Evolutionary conservation across 768 basidiomycete genomes (phyloP).

Genomic region (Saitozyma sp.): DNA sequence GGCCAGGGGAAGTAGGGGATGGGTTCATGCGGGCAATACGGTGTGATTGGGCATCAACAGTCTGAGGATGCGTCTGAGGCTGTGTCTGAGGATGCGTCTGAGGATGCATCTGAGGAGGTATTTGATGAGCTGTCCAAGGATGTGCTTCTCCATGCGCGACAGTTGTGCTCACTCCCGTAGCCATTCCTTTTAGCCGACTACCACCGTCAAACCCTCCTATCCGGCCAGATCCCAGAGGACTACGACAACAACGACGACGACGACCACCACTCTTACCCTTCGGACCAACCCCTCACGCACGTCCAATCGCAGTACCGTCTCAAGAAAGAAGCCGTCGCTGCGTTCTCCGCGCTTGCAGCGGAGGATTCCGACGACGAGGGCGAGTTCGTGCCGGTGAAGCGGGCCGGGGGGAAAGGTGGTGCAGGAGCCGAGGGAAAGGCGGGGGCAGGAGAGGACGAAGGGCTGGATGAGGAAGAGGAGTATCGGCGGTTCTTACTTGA

Average conservation of each 20-base stretch:
- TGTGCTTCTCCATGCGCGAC: too few species aligned
- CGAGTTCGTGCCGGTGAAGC: neutral
- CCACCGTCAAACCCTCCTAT: slow-evolving; percentile 52
- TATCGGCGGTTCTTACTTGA: slow-evolving; percentile 78
- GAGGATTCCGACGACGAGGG: slow-evolving; percentile 48
- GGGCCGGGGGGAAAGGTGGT: neutral
- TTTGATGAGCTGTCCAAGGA: too few species aligned
- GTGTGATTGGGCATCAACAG: too few species aligned
- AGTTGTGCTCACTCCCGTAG: slow-evolving; percentile 13
- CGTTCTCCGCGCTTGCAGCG: slow-evolving; percentile 62
- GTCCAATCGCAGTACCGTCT: slow-evolving; percentile 74
- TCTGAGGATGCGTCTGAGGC: too few species aligned
- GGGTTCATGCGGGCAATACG: too few species aligned
- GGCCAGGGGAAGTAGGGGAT: neutral
- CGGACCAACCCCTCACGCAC: slow-evolving; percentile 61
- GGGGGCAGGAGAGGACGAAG: slow-evolving; percentile 73
- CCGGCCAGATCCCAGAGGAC: slow-evolving; percentile 23
- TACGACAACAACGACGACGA: slow-evolving; percentile 34
- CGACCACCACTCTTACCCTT: neutral
- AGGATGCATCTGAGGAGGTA: neutral
- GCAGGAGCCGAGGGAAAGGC: slow-evolving; percentile 61
- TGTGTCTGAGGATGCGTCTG: too few species aligned
- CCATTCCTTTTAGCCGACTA: slow-evolving; percentile 53
- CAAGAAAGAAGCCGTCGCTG: slow-evolving; percentile 77
- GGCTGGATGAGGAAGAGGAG: slow-evolving; percentile 80